Percentiles rank a stretch among this genome's conserved stretches.
phyloP scores from a whole-genome alignment of 805 yeast genomes.

The Starmerella bombi region DNA sequence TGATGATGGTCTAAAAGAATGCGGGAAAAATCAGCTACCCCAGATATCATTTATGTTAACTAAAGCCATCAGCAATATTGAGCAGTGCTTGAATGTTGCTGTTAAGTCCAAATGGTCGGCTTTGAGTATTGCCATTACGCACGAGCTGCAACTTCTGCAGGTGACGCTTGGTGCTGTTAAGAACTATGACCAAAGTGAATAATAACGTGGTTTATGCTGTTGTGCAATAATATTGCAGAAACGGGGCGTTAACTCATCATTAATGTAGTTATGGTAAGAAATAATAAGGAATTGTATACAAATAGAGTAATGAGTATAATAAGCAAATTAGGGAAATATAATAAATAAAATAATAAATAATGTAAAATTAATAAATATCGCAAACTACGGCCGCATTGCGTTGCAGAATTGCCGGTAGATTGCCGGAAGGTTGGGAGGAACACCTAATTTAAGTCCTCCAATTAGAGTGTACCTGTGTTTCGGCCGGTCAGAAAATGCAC shows the following conservation, averaged over 20 bases:
- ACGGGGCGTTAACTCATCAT: too few relatives aligned
- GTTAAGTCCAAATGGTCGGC: slow-evolving; percentile 21
- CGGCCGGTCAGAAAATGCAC: slow-evolving; percentile 6
- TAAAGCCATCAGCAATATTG: slow-evolving; percentile 8
- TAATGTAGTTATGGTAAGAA: too few relatives aligned
- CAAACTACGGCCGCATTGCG: neutral
- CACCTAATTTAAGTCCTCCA: slow-evolving; percentile 12
- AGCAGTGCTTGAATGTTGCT: slow-evolving; percentile 14
- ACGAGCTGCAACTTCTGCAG: slow-evolving; percentile 22
- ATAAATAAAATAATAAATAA: too few relatives aligned
- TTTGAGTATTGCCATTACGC: slow-evolving; percentile 24
- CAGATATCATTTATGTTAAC: slow-evolving; percentile 17
- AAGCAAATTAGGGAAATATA: neutral
- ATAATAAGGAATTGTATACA: neutral
- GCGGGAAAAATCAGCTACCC: slow-evolving; percentile 9
- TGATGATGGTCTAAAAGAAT: slow-evolving; percentile 15
- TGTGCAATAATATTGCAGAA: too few relatives aligned
- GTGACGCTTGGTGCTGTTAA: slow-evolving; percentile 21
- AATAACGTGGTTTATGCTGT: too few relatives aligned
- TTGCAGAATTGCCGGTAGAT: slow-evolving; percentile 10
- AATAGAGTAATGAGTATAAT: neutral
- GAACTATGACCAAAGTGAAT: neutral
- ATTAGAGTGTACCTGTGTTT: slow-evolving; percentile 15
- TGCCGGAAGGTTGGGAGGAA: slow-evolving; percentile 16
- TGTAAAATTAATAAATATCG: slow-evolving; percentile 4